Base-by-base conservation (phyloP, 2,329 filamentous ascomycete species). In the Claviceps digitariae region DNA sequence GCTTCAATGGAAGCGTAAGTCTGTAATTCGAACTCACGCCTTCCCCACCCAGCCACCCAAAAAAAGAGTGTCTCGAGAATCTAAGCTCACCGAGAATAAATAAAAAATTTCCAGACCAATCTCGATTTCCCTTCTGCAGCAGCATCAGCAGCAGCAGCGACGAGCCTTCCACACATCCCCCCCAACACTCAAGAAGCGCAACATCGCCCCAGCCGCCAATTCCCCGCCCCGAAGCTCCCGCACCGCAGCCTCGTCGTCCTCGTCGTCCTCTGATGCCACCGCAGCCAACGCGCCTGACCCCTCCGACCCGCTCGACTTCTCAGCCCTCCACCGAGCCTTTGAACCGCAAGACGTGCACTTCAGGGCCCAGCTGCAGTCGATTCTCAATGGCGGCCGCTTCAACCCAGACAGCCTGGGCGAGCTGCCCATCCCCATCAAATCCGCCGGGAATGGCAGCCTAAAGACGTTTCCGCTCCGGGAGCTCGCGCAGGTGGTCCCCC, bases 401-500 rank as follows among this genome's bases (percentile, higher is more conserved):
- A 76, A 75, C 68, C 71, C 73, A 7, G 71, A 74, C 59, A 62
- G 62, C 52, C 66, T 81, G 50, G 75, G 75, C 57, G 66, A 69
- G 21, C 65, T 79, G 40, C 61, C 63, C 27, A 71, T 79, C 34
- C 43, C 61, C n/a, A 53, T 70, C 58, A 69, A 68, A 54, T 57
- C 62, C 47, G 57, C 58, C 21, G 60, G 38, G 1, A 21, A 46
- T 10, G 41, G 56, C 27, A 59, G 51, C 48, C 25, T 54, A 13
- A 54, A 56, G 43, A 62, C 66, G 6, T 78, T 73, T 60, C 74
- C 76, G 36, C 71, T 81, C n/a, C 70, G 71, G 52, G 77, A 81
- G 64, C 71, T 81, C 34, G 77, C 76, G 27, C 72, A 77, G 63
- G 69, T 81, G 5, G 72, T 79, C 23, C 74, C 76, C 52, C 73